Evolutionary conservation across 306 rosid species (phyloP).

Genomic region (Herpetospermum pedunculosum): DNA sequence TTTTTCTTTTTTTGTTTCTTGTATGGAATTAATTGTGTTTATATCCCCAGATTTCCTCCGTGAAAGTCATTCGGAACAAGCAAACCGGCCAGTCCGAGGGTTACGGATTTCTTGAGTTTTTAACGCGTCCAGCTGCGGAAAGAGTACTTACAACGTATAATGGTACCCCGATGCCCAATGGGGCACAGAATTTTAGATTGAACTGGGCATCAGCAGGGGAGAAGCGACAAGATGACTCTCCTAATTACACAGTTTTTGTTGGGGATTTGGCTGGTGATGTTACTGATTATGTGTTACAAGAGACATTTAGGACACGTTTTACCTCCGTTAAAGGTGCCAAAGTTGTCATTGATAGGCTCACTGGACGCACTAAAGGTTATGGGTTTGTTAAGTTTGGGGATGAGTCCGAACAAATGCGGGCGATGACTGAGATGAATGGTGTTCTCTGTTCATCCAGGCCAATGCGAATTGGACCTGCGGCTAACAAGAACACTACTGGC

Average conservation of each 20-base stretch:
- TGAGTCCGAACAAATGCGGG: conserved; percentile 43
- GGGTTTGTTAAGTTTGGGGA: conserved; percentile 58
- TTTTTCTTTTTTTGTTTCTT: background rate
- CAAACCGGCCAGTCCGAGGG: conserved; percentile 42
- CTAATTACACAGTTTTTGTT: conserved; percentile 41
- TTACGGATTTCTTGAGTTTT: conserved; percentile 52
- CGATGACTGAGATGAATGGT: conserved; percentile 62
- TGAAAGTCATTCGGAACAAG: conserved; percentile 51
- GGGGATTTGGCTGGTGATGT: conserved; percentile 68
- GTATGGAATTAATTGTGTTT: background rate
- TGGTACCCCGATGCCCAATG: conserved; percentile 42
- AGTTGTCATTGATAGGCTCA: conserved; percentile 53
- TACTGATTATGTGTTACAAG: conserved; percentile 48
- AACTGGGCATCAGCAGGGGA: conserved; percentile 70
- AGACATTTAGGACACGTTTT: conserved; percentile 34
- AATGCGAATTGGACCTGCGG: conserved; percentile 59
- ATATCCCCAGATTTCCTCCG: conserved; percentile 23
- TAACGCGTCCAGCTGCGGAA: conserved; percentile 32
- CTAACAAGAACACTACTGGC: conserved; percentile 39
- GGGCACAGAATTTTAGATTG: conserved; percentile 44
- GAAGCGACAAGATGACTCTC: conserved; percentile 58
- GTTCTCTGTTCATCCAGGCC: conserved; percentile 49
- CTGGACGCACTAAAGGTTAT: conserved; percentile 61
- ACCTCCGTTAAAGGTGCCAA: conserved; percentile 50
- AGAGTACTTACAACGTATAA: conserved; percentile 32